A percentile compares a stretch with the other conserved stretches of the same genome.
These are phyloP conservation scores for Acanthamoeba sp. DNA, from an alignment of 208 protist genomes.

Conservation along the genomic window DNA sequence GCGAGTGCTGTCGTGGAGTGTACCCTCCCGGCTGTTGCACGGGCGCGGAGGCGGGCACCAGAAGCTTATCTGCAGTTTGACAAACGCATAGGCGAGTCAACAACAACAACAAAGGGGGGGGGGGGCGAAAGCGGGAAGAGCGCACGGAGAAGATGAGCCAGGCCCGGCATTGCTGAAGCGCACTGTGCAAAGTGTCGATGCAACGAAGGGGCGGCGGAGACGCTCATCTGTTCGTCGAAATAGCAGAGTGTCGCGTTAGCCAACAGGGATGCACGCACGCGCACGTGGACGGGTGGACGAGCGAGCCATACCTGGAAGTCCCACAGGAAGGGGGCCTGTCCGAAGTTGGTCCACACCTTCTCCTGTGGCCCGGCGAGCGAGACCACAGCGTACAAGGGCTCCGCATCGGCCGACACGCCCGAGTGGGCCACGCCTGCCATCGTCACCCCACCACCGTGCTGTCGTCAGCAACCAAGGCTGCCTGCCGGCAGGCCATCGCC, in stretches of 20 bases:
- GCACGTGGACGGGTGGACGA: neutral
- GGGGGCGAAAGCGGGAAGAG: neutral
- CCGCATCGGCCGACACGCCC: neutral
- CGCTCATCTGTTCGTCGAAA: neutral
- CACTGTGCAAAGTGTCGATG: neutral
- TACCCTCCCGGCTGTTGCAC: neutral
- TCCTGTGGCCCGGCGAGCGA: conserved; percentile 42
- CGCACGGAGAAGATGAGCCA: neutral
- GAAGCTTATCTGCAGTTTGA: neutral
- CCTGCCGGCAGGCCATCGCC: too few relatives aligned
- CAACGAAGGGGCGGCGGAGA: neutral
- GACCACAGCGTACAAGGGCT: conserved; percentile 25
- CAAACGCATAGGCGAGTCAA: neutral
- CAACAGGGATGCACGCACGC: too few relatives aligned
- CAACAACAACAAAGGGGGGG: too few relatives aligned
- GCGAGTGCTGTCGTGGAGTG: neutral
- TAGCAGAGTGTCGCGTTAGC: too few relatives aligned
- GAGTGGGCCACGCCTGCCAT: conserved; percentile 32
- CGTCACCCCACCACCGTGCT: too few relatives aligned
- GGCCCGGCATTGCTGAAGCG: neutral
- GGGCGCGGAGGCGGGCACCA: neutral
- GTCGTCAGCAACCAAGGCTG: neutral
- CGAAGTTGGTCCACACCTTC: conserved; percentile 62
- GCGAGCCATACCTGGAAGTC: conserved; percentile 28
- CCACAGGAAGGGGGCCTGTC: conserved; percentile 61